phyloP scores from a whole-genome alignment of 1,139 yeast species.

The Sugiyamaella castrensis region DNA sequence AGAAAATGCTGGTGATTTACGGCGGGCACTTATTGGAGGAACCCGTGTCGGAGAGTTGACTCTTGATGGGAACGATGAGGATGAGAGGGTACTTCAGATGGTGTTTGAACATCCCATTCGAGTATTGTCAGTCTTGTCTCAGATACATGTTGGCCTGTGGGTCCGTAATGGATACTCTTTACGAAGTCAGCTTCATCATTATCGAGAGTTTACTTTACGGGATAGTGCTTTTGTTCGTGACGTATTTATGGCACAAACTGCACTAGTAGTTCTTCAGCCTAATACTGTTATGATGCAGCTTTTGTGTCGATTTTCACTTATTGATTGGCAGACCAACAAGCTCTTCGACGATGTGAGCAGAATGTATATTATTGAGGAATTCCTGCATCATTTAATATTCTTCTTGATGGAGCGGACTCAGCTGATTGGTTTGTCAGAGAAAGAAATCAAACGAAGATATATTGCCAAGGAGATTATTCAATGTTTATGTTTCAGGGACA shows the following conservation, averaged over 20 bases:
- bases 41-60: slow-evolving; percentile 3
- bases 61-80: slow-evolving; percentile 11
- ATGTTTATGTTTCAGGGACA: slow-evolving; percentile 68
- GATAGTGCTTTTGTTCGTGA: slow-evolving; percentile 82
- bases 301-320: slow-evolving; percentile 46
- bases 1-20: slow-evolving; percentile 35
- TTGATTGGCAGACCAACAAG: slow-evolving; percentile 31
- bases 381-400: slow-evolving; percentile 65
- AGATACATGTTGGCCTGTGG: slow-evolving; percentile 82
- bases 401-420: slow-evolving; percentile 66
- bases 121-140: slow-evolving; percentile 69
- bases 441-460: slow-evolving; percentile 51
- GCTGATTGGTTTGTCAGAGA: slow-evolving; percentile 50
- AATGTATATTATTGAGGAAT: slow-evolving; percentile 75
- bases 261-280: slow-evolving; percentile 57
- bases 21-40: slow-evolving; percentile 23
- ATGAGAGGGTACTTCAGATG: slow-evolving; percentile 29
- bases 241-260: slow-evolving; percentile 65
- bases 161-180: slow-evolving; percentile 83
- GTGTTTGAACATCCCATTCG: slow-evolving; percentile 75
- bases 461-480: slow-evolving; percentile 74
- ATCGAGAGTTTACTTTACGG: slow-evolving; percentile 75
- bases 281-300: slow-evolving; percentile 56
- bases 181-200: slow-evolving; percentile 73
- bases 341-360: slow-evolving; percentile 42